Evolutionary conservation across 2,329 filamentous ascomycete genomes (phyloP).

Genomic region (Xylariomycetidae sp.): DNA sequence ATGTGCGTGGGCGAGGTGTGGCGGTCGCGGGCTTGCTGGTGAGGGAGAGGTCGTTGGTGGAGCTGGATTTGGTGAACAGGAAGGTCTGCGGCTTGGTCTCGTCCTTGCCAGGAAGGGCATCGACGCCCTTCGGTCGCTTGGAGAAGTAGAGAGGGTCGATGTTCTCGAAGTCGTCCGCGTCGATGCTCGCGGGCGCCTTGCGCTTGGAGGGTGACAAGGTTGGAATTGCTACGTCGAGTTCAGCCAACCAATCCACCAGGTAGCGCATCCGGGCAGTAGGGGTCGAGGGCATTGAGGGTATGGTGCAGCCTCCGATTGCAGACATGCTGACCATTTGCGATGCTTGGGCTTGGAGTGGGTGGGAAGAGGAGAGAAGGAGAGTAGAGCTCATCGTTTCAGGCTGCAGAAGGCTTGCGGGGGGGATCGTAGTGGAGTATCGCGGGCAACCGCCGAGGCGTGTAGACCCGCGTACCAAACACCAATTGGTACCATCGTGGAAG

Average conservation of each 20-base stretch:
- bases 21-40: constrained; percentile 22
- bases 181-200: constrained; percentile 47
- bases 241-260: constrained; percentile 16
- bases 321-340: too few relatives aligned
- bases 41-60: constrained; percentile 30
- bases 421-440: too few relatives aligned
- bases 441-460: too few relatives aligned
- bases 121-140: constrained; percentile 53
- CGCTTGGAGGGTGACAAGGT: constrained; percentile 43
- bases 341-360: too few relatives aligned
- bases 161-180: constrained; percentile 53
- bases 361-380: too few relatives aligned
- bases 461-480: too few relatives aligned
- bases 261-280: background rate
- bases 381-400: too few relatives aligned
- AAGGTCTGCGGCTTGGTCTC: constrained; percentile 42
- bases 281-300: background rate
- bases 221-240: constrained; percentile 33
- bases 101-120: constrained; percentile 35
- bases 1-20: constrained; percentile 35
- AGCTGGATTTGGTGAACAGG: constrained; percentile 37
- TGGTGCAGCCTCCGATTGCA: background rate
- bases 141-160: constrained; percentile 51
- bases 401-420: too few relatives aligned
- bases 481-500: too few relatives aligned